Evolutionary conservation across 1,139 yeast genomes (phyloP).

Genomic region (Kodamaea ohmeri): DNA sequence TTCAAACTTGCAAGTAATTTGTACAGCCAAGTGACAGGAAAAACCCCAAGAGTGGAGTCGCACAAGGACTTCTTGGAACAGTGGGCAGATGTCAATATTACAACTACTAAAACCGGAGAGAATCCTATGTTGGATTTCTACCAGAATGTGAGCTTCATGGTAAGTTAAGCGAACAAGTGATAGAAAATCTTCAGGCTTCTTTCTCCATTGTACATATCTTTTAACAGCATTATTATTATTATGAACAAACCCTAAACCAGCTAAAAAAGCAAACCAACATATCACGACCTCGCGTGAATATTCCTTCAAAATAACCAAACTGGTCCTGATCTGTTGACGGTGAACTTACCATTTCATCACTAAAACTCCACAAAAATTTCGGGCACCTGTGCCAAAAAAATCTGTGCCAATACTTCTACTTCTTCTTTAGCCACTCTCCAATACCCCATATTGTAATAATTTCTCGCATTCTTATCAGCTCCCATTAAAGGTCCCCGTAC

Average conservation of each 20-base stretch:
- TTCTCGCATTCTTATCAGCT: not conserved
- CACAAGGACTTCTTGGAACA: conserved; percentile 64
- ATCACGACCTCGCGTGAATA: too few relatives aligned
- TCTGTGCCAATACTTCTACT: too few relatives aligned
- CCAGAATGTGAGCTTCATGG: conserved; percentile 72
- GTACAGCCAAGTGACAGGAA: conserved; percentile 66
- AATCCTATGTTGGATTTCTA: conserved; percentile 86
- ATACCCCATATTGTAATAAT: not conserved
- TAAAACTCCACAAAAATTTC: not conserved
- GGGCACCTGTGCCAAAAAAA: too few relatives aligned
- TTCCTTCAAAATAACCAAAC: not conserved
- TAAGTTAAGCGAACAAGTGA: conserved; percentile 20
- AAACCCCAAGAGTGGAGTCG: conserved; percentile 49
- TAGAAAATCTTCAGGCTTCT: too few relatives aligned
- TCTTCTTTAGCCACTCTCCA: not conserved
- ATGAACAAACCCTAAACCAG: too few relatives aligned
- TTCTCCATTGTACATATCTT: too few relatives aligned
- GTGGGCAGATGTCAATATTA: conserved; percentile 71
- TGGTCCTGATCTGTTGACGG: not conserved
- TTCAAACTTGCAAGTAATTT: conserved; percentile 61
- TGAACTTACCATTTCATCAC: not conserved
- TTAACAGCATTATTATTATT: too few relatives aligned
- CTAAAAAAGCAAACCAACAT: too few relatives aligned
- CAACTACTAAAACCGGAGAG: conserved; percentile 75
- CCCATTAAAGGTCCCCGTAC: not conserved